Base-by-base conservation (phyloP, 176 grass and related monocot species). In the Triticum monococcum region DNA sequence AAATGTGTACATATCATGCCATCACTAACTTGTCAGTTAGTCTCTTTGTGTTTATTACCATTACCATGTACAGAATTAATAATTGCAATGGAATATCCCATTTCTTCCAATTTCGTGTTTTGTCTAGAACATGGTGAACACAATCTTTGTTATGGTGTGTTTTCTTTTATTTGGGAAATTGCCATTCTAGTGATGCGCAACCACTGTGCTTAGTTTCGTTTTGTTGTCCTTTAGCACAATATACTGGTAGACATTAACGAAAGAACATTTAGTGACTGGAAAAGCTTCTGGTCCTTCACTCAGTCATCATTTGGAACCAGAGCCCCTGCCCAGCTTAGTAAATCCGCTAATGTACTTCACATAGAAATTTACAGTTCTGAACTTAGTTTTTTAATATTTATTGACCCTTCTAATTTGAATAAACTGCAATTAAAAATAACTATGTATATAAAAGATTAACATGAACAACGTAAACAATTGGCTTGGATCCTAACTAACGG, bases 1-100 rank as follows among this genome's bases (percentile, higher is more conserved):
- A 62, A 79, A 90, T 76, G 46, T 97, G 92, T 92, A 92, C 78
- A 92, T 94, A 94, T 73, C 61, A 81, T 81, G 73, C 68, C 35
- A 28, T 67, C 67, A 90, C 85, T 83, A 86, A 86, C 69, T 91
- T 60, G 23, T 11, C 68, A 69, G 52, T 81, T 43, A 43, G 64
- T 85, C 8, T 86, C 20, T 81, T 81, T 85, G 25, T 87, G 7
- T 80, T 90, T 68, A 86, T 84, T 69, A 17, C 16, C 56, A 86
- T 84, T 69, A 17, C 16, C 64, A 81, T 94, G 91, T 94, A 94
- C 70, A 97, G 64, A 14, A 90, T 86, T 80, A 87, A 68, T 72
- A n/a, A 20, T 80, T 88, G 41, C 38, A 77, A 89, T 82, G 45
- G 63, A 91, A 92, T 95, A 24, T 48, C 23, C 87, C 33, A 86